A percentile compares a stretch with the other conserved stretches of the same genome.
Conservation (phyloP, 306 rosid species). For the Quercus engelmannii region DNA sequence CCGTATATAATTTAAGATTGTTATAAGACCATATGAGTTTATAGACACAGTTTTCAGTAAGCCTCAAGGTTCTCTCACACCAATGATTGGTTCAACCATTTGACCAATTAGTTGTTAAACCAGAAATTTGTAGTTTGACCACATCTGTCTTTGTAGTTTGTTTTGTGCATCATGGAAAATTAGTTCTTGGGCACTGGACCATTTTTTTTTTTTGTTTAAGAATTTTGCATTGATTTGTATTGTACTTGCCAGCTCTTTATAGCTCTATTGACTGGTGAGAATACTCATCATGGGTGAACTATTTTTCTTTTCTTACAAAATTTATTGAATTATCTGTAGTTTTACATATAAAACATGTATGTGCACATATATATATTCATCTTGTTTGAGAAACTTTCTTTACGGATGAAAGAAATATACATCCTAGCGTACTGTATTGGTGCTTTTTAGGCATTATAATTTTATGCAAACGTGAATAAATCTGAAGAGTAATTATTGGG, state of each 20-base stretch:
- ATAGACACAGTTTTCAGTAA: background rate
- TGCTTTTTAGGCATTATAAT: too few relatives aligned
- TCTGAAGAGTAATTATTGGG: background rate
- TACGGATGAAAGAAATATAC: too few relatives aligned
- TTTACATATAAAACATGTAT: too few relatives aligned
- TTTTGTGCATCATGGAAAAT: background rate
- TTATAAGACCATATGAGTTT: background rate
- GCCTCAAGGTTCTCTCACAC: background rate
- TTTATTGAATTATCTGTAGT: too few relatives aligned
- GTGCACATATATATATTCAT: too few relatives aligned
- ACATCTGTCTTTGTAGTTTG: background rate
- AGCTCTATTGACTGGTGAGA: too few relatives aligned
- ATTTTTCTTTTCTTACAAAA: too few relatives aligned
- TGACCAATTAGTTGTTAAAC: background rate
- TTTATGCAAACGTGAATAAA: background rate
- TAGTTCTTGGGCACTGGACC: too few relatives aligned
- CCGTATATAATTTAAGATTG: background rate
- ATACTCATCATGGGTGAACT: too few relatives aligned
- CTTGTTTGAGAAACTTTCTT: too few relatives aligned
- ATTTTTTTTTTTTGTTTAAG: background rate
- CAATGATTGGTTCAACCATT: background rate
- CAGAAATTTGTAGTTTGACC: background rate
- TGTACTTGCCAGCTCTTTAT: too few relatives aligned
- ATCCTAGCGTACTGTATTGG: too few relatives aligned
- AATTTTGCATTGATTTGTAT: background rate